These are phyloP conservation scores for Ramularia collo-cygni DNA, from an alignment of 2,329 filamentous ascomycete genomes.

Conservation along the genomic window DNA sequence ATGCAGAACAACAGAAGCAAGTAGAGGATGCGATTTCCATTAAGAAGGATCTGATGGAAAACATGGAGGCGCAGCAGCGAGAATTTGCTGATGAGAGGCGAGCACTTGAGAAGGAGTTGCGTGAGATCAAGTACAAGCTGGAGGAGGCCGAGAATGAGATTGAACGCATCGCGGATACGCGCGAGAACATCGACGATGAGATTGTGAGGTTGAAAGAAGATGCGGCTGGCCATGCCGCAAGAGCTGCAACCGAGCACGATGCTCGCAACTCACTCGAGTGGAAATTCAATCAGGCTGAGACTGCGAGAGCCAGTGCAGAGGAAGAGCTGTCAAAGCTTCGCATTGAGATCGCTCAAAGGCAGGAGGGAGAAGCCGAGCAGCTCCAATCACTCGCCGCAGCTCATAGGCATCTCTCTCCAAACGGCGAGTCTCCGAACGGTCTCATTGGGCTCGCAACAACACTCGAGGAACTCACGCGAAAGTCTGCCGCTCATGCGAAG, in stretches of 20 bases:
- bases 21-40: conserved; percentile 84
- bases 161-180: conserved; percentile 72
- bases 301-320: conserved; percentile 25
- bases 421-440: conserved; percentile 30
- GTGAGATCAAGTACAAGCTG: conserved; percentile 64
- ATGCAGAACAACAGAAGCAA: conserved; percentile 57
- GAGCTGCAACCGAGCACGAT: conserved; percentile 53
- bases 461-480: conserved; percentile 40
- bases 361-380: conserved; percentile 36
- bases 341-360: conserved; percentile 49
- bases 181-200: conserved; percentile 73
- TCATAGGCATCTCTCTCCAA: conserved; percentile 35
- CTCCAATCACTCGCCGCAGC: conserved; percentile 28
- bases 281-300: conserved; percentile 33
- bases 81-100: conserved; percentile 84
- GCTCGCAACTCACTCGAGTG: conserved; percentile 56
- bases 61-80: conserved; percentile 84
- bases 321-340: conserved; percentile 46
- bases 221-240: conserved; percentile 55
- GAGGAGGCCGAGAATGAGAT: conserved; percentile 92
- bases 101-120: conserved; percentile 73
- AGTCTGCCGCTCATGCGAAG: conserved; percentile 37
- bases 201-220: conserved; percentile 53
- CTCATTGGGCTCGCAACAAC: conserved; percentile 33
- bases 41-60: conserved; percentile 88